Base-by-base conservation (phyloP, 345 rosid genomes). In the Alliaria petiolata region DNA sequence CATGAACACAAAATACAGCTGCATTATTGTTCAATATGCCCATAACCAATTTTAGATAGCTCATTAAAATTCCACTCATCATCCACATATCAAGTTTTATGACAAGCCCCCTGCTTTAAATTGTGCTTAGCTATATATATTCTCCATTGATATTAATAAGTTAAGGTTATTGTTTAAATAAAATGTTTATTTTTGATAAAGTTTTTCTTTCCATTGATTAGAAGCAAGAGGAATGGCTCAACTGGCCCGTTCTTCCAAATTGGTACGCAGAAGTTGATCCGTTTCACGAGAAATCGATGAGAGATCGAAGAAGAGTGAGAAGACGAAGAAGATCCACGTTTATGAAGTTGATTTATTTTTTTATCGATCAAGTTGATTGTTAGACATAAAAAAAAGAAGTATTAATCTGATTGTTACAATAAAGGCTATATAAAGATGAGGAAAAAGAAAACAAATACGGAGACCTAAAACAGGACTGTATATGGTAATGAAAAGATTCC, bases 401-500 rank as follows among this genome's bases (percentile, higher is more conserved):
- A 44, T 8, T 8, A 38, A 0, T 11, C 2, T 39, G 44, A 39
- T 39, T 39, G 44, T 39, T 39, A 45, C 26, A 9, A 47, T 47
- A 39, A 26, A 51, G 56, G 34, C 34, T 13, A 22, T 22, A 22
- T 22, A 25, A 51, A 19, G 38, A 6, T 15, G 14, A 43, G 16
- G 25, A 50, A 30, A 3, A 19, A 54, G 19, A 30, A 43, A 54
- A 30, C 31, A 54, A 36, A 17, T 28, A 30, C 1, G 14, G 8
- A 6, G 20, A 68, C 44, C 11, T 59, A 92, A 46, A 85, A 86
- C 2, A 81, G 82, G 5, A 85, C 54, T 12, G 92, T 72, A 51
- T 77, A 92, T 1, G 98, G 96, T 61, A 89, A 50, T 0, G 84
- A 81, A 39, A 65, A 84, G 8, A 83, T 36, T 40, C 77, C 86